Base-by-base conservation (phyloP, 1,284 basidiomycete genomes). In the Papiliotrema laurentii region DNA sequence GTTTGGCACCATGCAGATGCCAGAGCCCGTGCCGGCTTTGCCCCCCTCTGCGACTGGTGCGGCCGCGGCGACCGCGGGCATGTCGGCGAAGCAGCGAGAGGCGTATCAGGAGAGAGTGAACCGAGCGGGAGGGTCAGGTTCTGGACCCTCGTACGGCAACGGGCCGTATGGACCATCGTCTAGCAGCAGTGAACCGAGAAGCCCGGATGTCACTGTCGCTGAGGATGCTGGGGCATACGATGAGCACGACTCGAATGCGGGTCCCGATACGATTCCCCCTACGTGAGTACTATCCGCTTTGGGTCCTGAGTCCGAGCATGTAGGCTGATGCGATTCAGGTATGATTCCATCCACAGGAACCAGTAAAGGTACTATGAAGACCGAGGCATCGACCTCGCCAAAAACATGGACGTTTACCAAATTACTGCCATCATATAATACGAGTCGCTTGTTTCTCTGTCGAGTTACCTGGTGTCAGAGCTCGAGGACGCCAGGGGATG, bases 81-180 rank as follows among this genome's bases (percentile, higher is more conserved):
- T 68, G 67, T 50, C 56, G 1, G 54, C 62, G 11, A 71, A 71
- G 56, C 69, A 71, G 56, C 43, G 61, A 25, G 69, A 71, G 54
- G 67, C 67, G 35, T 66, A 64, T 46, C 60, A 64, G 30, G 67
- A 71, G 40, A 48, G 49, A 9, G 48, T 63, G 19, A 63, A 63
- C 55, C 58, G 56, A 30, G 42, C 44, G 7, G 50, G 38, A 31
- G 54, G 45, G 14, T 34, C 48, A 14, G 52, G 56, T 7, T 48
- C 47, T 26, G 44, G 43, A 6, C 16, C 45, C 11, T 31, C 38
- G 21, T 36, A 26, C 16, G 42, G 42, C 10, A 49, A 36, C 31
- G 54, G 45, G 14, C 30, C 48, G 14, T 48, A 45, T 26, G 44
- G 43, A 6, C n/a, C n/a, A 13, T 13, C 45, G 6, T 31, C 38